Evolutionary conservation across 164 flowering plant species (phyloP), one percentile per base, ranked within the genome.

Genomic region (Piper longum): DNA sequence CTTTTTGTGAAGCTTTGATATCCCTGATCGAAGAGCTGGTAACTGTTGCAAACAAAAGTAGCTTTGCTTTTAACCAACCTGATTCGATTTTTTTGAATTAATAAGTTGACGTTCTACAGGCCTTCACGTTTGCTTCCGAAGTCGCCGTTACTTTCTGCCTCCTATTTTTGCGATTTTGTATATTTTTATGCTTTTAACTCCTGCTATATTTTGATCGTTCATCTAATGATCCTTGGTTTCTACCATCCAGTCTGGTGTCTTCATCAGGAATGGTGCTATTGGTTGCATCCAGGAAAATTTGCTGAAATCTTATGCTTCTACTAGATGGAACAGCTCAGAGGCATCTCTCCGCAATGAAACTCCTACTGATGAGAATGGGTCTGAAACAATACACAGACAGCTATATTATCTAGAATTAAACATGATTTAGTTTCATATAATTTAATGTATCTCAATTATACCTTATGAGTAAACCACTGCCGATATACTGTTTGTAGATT

Each of bases 341-440:
- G 76, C 88, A 71, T 73, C 81, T 44, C 26, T 66, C 55, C 76
- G 67, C 62, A 83, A 72, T 67, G 85, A 75, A 59, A 58, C 69
- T 2, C 43, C 73, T 42, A 60, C 68, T 63, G 69, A 73, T 67
- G 71, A 57, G 58, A 70, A 63, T 54, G 66, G 62, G 71, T 68
- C 56, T 16, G 11, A 42, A 51, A 9, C 52, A 48, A 2, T 48
- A 9, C 11, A 12, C 14, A 14, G 52, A 8, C 14, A 48, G 52
- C 9, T 48, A 48, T 14, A 48, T 48, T 44, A 44, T 57, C 12
- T 57, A 3, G 26, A 48, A 14, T 2, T 48, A 14, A 9, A 48
- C 14, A 48, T 5, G 52, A 48, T 48, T 48, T 48, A 48, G 36
- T 48, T 12, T 8, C 14, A 9, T 48, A 48, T 48, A 2, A 48